These are phyloP conservation scores for Phalaenopsis hybrid DNA, from an alignment of 116 monocot species.

Conservation along the genomic window DNA sequence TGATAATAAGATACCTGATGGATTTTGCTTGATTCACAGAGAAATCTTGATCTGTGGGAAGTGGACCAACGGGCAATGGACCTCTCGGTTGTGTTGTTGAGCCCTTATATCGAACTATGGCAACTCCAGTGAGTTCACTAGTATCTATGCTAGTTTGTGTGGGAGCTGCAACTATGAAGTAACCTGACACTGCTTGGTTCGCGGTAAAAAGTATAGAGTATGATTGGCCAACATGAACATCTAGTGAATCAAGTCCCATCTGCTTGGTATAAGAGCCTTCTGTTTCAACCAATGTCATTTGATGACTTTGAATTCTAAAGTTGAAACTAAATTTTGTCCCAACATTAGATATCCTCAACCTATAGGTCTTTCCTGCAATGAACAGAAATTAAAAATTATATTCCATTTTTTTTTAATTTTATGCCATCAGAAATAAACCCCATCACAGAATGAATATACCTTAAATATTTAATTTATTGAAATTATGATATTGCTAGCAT, in stretches of 20 bases:
- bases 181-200: slow-evolving; percentile 16
- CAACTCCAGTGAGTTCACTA: slow-evolving; percentile 12
- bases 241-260: slow-evolving; percentile 30
- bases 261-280: slow-evolving; percentile 52
- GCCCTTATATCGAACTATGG: slow-evolving; percentile 19
- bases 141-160: slow-evolving; percentile 14
- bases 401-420: too few relatives aligned
- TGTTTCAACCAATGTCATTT: slow-evolving; percentile 38
- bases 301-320: slow-evolving; percentile 39
- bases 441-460: too few relatives aligned
- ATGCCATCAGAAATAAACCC: too few relatives aligned
- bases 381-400: background rate
- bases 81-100: slow-evolving; percentile 2
- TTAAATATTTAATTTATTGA: too few relatives aligned
- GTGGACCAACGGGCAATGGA: slow-evolving; percentile 21
- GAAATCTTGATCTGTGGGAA: slow-evolving; percentile 20
- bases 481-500: too few relatives aligned
- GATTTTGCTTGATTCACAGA: slow-evolving; percentile 37
- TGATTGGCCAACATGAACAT: slow-evolving; percentile 46
- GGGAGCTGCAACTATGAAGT: slow-evolving; percentile 35
- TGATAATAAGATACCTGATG: slow-evolving; percentile 26
- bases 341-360: slow-evolving; percentile 40
- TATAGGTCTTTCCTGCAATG: slow-evolving; percentile 35
- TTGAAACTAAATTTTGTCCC: slow-evolving; percentile 30
- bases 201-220: slow-evolving; percentile 39